Base-by-base conservation (phyloP, 495 filamentous ascomycete species). In the Penicillium chermesinum region DNA sequence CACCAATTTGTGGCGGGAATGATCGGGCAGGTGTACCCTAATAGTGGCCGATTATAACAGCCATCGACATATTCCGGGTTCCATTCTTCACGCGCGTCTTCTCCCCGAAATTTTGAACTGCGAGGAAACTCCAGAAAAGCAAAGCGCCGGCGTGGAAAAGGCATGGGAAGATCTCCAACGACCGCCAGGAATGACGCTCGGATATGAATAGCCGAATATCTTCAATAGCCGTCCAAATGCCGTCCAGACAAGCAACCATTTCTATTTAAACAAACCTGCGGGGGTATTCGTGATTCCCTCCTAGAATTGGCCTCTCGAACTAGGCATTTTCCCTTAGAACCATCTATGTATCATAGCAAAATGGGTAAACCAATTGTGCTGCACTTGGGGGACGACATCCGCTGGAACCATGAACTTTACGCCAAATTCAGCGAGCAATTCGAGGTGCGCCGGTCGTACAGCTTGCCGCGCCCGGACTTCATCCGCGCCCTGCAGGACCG, bases 361-460 rank as follows among this genome's bases (percentile, higher is more conserved):
- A 65, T 62, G 56, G 13, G 54, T 20, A 70, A 69, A 44, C 61
- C 54, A 40, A 59, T 49, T 34, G 78, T 89, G 35, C 79, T 89
- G 34, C 82, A 87, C 51, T 73, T 89, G 38, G 85, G 84, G 19
- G 83, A 86, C 48, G 70, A 77, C n/a, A 75, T 87, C 54, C 75
- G 78, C 52, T 84, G 84, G 71, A 84, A 86, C 58, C 79, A 70
- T 22, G 66, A 73, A 0, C 67, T 80, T 8, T 79, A 85, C 61
- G 51, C 64, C 27, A 70, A 73, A 33, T 81, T 89, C 63, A 61
- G 65, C 14, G 54, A 67, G 4, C 61, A 71, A 16, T 88, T 85
- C 55, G 71, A 81, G 18, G 69, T 62, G 12, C 46, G 46, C 7
- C 53, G 59, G 3, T 89, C 43, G 65, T 84, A 48, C 74, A 77